These are phyloP conservation scores for Saccharum officinarum DNA, from an alignment of 176 grass and related monocot species.

Conservation along the genomic window DNA sequence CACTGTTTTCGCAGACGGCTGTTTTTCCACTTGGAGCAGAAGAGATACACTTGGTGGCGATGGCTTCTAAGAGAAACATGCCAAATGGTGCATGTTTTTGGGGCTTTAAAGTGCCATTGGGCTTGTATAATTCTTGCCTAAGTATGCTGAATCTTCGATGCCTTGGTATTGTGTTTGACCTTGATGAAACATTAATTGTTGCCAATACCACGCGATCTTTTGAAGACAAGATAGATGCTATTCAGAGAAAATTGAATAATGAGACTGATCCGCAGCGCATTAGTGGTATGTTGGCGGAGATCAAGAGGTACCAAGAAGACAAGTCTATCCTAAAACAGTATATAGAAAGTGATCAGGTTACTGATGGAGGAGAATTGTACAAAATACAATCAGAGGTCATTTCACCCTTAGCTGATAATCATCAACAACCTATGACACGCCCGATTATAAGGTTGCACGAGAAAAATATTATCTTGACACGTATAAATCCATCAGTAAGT, in stretches of 20 bases:
- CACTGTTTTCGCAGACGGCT: conserved; percentile 65
- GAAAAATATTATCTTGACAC: conserved; percentile 84
- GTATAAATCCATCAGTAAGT: conserved; percentile 75
- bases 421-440: conserved; percentile 72
- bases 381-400: conserved; percentile 85
- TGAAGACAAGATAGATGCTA: conserved; percentile 87
- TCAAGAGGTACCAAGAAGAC: conserved; percentile 96
- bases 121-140: conserved; percentile 80
- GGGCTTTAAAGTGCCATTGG: conserved; percentile 73
- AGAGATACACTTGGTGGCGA: conserved; percentile 95
- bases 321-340: conserved; percentile 88
- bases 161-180: conserved; percentile 94
- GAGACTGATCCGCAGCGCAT: conserved; percentile 74
- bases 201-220: conserved; percentile 83
- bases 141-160: conserved; percentile 89
- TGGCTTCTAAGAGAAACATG: conserved; percentile 70
- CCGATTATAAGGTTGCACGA: conserved; percentile 96
- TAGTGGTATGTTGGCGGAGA: conserved; percentile 80
- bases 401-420: conserved; percentile 62
- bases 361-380: conserved; percentile 74
- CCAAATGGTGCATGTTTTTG: conserved; percentile 73
- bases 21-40: conserved; percentile 72
- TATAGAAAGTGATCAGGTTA: conserved; percentile 76
- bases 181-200: conserved; percentile 96
- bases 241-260: conserved; percentile 92